These are phyloP conservation scores for Podaxis carcinomalis DNA, from an alignment of 768 basidiomycete genomes.

Conservation along the genomic window DNA sequence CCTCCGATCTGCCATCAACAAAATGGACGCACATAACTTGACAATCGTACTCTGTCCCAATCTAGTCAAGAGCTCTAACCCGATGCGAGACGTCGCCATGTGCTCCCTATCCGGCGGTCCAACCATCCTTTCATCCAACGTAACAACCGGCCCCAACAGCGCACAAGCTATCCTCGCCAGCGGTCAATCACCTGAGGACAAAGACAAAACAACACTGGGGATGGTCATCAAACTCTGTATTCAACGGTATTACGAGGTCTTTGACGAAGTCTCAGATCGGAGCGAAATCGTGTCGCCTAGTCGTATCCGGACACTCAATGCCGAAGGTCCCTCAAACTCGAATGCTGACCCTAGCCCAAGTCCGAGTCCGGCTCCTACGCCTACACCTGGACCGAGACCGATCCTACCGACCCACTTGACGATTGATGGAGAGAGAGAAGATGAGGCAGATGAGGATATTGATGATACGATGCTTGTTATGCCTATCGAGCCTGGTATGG, in stretches of 20 bases:
- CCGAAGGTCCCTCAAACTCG: slow-evolving; percentile 18
- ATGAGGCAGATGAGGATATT: slow-evolving; percentile 68
- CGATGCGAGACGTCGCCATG: slow-evolving; percentile 70
- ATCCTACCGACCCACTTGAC: slow-evolving; percentile 7
- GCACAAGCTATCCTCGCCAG: slow-evolving; percentile 17
- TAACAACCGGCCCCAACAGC: slow-evolving; percentile 12
- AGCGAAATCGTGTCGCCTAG: slow-evolving; percentile 49
- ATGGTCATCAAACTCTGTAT: slow-evolving; percentile 73
- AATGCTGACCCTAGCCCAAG: slow-evolving; percentile 18
- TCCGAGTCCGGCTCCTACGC: background rate
- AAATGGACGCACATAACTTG: slow-evolving; percentile 83
- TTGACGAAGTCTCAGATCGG: slow-evolving; percentile 75
- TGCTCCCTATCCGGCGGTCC: slow-evolving; percentile 57
- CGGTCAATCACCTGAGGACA: background rate
- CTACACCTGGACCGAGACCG: slow-evolving; percentile 2
- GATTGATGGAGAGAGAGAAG: slow-evolving; percentile 5
- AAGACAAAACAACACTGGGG: slow-evolving; percentile 64
- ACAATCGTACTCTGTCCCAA: slow-evolving; percentile 79
- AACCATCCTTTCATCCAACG: slow-evolving; percentile 26
- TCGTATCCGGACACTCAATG: slow-evolving; percentile 25
- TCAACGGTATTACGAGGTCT: slow-evolving; percentile 79
- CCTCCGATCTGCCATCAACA: slow-evolving; percentile 57
- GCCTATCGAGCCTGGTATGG: slow-evolving; percentile 49
- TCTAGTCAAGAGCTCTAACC: slow-evolving; percentile 66
- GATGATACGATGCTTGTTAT: slow-evolving; percentile 74